A percentile compares a stretch with the other conserved stretches of the same genome.
Conservation (phyloP, 192 early-diverging fungal species). For the Linnemannia schmuckeri region DNA sequence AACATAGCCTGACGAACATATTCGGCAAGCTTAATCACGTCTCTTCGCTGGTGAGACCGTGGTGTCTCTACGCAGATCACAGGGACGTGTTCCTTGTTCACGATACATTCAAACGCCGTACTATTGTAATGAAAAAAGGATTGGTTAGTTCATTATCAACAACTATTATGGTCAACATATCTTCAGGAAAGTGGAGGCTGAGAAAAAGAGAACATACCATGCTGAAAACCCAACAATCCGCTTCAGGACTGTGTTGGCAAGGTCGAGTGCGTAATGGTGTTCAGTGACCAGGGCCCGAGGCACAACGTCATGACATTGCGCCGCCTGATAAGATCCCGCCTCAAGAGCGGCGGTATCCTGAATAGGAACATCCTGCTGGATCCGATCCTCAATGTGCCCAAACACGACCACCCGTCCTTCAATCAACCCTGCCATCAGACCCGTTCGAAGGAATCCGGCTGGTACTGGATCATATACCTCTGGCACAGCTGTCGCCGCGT, state of each 20-base stretch:
- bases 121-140: conserved; percentile 26
- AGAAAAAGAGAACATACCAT: conserved; percentile 47
- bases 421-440: conserved; percentile 76
- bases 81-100: conserved; percentile 77
- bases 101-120: conserved; percentile 69
- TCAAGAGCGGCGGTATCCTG: background rate
- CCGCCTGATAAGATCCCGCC: background rate
- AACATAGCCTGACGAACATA: conserved; percentile 58
- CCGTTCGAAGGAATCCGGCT: conserved; percentile 76
- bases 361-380: conserved; percentile 50
- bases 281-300: background rate
- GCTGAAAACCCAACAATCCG: conserved; percentile 32
- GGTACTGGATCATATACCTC: conserved; percentile 64
- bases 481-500: conserved; percentile 35
- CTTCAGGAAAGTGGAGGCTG: background rate
- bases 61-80: conserved; percentile 75
- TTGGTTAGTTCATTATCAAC: background rate
- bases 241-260: conserved; percentile 38
- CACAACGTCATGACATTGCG: background rate
- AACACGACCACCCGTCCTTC: conserved; percentile 79
- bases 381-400: conserved; percentile 79
- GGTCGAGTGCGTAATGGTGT: conserved; percentile 34
- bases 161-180: background rate
- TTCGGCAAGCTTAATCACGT: conserved; percentile 63
- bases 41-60: conserved; percentile 44